Percentiles rank a stretch among this genome's conserved stretches.
Evolutionary conservation across 495 filamentous ascomycete genomes (phyloP).

Genomic region (Penicillium coffeae): DNA sequence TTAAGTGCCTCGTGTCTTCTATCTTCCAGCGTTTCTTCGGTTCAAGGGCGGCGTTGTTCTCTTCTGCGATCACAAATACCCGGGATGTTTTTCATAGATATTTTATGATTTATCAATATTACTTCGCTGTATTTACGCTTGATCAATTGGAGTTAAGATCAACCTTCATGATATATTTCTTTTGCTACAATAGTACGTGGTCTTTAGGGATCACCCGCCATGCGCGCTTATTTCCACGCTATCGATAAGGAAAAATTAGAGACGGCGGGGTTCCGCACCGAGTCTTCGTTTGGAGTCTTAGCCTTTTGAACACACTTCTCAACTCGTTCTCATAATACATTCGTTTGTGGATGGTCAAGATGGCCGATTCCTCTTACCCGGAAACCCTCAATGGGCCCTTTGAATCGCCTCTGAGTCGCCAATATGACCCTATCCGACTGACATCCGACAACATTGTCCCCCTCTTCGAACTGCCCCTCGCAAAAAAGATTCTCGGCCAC

Average conservation of each 20-base stretch:
- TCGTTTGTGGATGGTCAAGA: constrained; percentile 9
- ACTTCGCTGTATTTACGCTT: constrained; percentile 13
- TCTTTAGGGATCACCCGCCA: constrained; percentile 17
- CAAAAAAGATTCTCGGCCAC: constrained; percentile 35
- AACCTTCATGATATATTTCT: too few species aligned
- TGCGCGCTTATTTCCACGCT: constrained; percentile 17
- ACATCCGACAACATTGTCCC: constrained; percentile 33
- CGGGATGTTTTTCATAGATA: constrained; percentile 11
- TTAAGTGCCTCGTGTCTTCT: background rate
- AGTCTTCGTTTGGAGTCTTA: too few species aligned
- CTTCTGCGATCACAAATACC: constrained; percentile 25
- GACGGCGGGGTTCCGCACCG: constrained; percentile 29
- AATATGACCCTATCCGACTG: constrained; percentile 37
- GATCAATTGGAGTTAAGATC: background rate
- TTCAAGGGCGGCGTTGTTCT: constrained; percentile 22
- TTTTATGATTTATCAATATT: background rate
- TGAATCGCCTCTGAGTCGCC: constrained; percentile 26
- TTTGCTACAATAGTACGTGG: too few species aligned
- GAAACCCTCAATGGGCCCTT: constrained; percentile 34
- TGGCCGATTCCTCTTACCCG: constrained; percentile 30
- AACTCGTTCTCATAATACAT: background rate
- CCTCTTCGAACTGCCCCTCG: constrained; percentile 36
- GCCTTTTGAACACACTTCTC: too few species aligned
- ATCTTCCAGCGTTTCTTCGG: too few species aligned
- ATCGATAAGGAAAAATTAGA: constrained; percentile 33